These are phyloP conservation scores for Cordyceps tenuipes DNA, from an alignment of 2,329 filamentous ascomycete genomes.

Conservation along the genomic window DNA sequence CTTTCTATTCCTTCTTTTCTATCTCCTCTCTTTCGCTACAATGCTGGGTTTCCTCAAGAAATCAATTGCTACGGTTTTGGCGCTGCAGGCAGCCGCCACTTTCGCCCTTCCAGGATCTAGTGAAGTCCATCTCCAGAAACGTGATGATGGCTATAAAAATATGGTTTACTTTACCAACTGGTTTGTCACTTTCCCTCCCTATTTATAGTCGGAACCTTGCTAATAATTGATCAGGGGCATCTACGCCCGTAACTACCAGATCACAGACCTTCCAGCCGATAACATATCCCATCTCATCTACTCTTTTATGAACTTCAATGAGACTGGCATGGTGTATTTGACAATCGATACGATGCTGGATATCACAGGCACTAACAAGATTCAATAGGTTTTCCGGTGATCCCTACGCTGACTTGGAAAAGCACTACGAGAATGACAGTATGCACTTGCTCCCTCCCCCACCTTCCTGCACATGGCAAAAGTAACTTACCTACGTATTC, in stretches of 20 bases:
- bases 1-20: neutral
- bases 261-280: slow-evolving; percentile 58
- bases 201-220: too few species aligned
- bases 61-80: slow-evolving; percentile 20
- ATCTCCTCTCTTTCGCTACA: neutral
- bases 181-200: slow-evolving; percentile 20
- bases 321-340: slow-evolving; percentile 62
- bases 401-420: slow-evolving; percentile 60
- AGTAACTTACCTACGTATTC: slow-evolving; percentile 18
- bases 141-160: slow-evolving; percentile 24
- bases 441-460: slow-evolving; percentile 12
- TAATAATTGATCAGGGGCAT: slow-evolving; percentile 45
- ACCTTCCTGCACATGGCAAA: neutral
- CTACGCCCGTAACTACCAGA: slow-evolving; percentile 66
- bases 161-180: slow-evolving; percentile 43
- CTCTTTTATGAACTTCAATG: slow-evolving; percentile 68
- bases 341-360: too few species aligned
- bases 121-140: slow-evolving; percentile 14
- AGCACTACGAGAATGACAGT: slow-evolving; percentile 64
- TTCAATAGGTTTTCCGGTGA: slow-evolving; percentile 52
- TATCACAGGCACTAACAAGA: too few species aligned
- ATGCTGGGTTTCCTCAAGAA: slow-evolving; percentile 21
- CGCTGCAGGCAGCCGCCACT: slow-evolving; percentile 18
- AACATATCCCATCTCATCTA: slow-evolving; percentile 73
- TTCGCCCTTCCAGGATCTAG: slow-evolving; percentile 16